These are phyloP conservation scores for Pyrenophora tritici-repentis DNA, from an alignment of 2,329 filamentous ascomycete genomes.

Conservation along the genomic window DNA sequence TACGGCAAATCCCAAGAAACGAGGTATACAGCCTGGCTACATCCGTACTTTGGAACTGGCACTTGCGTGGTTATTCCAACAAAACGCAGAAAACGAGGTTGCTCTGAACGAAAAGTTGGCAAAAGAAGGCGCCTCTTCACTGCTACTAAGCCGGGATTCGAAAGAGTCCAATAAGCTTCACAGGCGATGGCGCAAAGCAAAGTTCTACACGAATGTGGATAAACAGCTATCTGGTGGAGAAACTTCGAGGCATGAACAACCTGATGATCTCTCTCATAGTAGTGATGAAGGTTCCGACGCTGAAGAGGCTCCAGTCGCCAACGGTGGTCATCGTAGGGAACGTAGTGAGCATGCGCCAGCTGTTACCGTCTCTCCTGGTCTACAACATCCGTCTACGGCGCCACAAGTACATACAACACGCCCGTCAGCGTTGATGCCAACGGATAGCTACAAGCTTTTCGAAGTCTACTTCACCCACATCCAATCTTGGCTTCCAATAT, in stretches of 20 bases:
- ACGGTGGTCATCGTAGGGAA: conserved; percentile 3
- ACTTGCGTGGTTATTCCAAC: conserved; percentile 68
- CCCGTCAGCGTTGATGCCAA: conserved; percentile 48
- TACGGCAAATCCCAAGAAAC: conserved; percentile 73
- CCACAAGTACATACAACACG: neutral
- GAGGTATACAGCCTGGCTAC: conserved; percentile 80
- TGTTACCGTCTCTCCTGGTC: neutral
- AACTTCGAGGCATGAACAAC: conserved; percentile 28
- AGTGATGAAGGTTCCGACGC: conserved; percentile 37
- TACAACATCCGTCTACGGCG: neutral
- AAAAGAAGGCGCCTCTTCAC: conserved; percentile 52
- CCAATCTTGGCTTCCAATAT: conserved; percentile 76
- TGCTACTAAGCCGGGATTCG: conserved; percentile 59
- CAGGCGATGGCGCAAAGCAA: conserved; percentile 66
- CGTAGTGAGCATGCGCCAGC: conserved; percentile 1
- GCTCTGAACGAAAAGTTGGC: conserved; percentile 61
- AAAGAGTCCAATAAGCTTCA: conserved; percentile 63
- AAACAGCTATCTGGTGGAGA: conserved; percentile 60
- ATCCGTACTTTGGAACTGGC: conserved; percentile 74
- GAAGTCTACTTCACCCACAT: conserved; percentile 77
- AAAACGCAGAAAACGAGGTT: conserved; percentile 63
- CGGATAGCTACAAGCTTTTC: conserved; percentile 64
- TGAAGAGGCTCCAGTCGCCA: conserved; percentile 16
- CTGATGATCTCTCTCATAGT: conserved; percentile 24
- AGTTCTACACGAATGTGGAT: conserved; percentile 66